Evolutionary conservation across 768 basidiomycete species (phyloP).

Genomic region (Tylopilus felleus): DNA sequence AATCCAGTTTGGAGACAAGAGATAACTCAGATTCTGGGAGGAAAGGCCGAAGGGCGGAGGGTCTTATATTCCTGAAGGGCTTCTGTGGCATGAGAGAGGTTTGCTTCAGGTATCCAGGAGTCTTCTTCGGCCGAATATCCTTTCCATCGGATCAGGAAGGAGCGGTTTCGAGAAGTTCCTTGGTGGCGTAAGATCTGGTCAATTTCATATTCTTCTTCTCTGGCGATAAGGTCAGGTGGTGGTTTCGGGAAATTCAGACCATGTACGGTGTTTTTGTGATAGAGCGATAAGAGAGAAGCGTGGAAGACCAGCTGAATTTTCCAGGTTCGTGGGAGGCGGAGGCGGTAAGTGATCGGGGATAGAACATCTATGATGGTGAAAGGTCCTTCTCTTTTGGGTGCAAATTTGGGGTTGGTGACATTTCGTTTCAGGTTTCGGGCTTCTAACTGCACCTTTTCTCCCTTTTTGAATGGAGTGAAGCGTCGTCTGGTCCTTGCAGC

Average conservation of each 20-base stretch:
- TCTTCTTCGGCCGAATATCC: background rate
- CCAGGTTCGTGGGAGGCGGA: background rate
- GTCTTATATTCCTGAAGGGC: no score
- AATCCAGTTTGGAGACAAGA: no score
- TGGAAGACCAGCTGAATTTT: background rate
- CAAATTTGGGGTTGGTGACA: background rate
- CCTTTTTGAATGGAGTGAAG: background rate
- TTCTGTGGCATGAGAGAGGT: no score
- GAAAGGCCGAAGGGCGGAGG: no score
- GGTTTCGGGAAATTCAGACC: background rate
- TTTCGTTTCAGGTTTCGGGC: background rate
- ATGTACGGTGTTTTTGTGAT: background rate
- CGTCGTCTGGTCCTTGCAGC: no score
- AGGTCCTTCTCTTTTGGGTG: background rate
- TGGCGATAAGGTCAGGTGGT: background rate
- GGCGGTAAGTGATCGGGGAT: background rate
- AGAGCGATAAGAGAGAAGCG: background rate
- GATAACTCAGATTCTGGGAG: no score
- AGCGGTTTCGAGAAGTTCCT: background rate
- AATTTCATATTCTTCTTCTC: background rate
- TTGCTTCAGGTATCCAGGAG: no score
- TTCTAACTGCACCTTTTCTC: background rate
- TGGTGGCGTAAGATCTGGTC: background rate
- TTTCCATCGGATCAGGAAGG: background rate
- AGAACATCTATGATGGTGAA: background rate